Evolutionary conservation across 805 yeast species (phyloP).

Genomic region (Metschnikowia gruessii): DNA sequence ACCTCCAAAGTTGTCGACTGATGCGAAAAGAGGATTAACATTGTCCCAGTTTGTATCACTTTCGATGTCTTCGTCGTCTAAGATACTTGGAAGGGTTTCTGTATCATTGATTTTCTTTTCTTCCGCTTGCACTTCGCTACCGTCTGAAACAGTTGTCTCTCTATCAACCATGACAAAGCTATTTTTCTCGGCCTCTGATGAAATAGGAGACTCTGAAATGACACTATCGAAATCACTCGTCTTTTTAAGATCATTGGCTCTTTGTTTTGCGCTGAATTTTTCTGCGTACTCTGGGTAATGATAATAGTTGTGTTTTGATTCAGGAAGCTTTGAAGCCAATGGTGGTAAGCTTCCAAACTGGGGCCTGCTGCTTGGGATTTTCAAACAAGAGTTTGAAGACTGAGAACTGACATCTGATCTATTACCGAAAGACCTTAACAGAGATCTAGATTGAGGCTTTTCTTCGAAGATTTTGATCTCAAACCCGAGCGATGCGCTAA

Average conservation of each 20-base stretch:
- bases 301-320: constrained; percentile 29
- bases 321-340: constrained; percentile 29
- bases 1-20: constrained; percentile 11
- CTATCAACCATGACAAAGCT: constrained; percentile 8
- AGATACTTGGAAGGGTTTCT: constrained; percentile 4
- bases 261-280: neutral
- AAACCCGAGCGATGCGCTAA: constrained; percentile 50
- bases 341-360: constrained; percentile 39
- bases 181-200: constrained; percentile 10
- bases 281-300: constrained; percentile 28
- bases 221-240: neutral
- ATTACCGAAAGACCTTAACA: neutral
- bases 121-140: constrained; percentile 13
- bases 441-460: constrained; percentile 1
- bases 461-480: constrained; percentile 40
- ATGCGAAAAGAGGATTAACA: constrained; percentile 14
- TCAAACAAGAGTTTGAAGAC: constrained; percentile 9
- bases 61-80: constrained; percentile 30
- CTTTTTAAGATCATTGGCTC: neutral
- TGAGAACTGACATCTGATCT: neutral
- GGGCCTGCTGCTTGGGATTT: constrained; percentile 47
- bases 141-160: constrained; percentile 1
- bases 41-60: constrained; percentile 24
- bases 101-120: neutral
- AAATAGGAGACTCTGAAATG: neutral